A percentile compares a stretch with the other conserved stretches of the same genome.
phyloP scores from a whole-genome alignment of 148 eudicot genomes.

The Camellia granthamiana region DNA sequence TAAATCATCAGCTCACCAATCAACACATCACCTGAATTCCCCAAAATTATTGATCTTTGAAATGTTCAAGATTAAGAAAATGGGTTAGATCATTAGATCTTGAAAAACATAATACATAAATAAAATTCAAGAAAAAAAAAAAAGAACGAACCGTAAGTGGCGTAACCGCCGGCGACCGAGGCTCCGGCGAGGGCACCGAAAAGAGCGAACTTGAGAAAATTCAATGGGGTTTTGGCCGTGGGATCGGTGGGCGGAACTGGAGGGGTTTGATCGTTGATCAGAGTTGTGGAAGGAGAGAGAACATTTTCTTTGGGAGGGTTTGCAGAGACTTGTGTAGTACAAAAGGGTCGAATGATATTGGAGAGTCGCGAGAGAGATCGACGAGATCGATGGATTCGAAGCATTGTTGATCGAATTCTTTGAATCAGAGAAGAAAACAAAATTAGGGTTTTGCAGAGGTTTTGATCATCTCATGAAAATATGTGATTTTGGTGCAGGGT shows the following conservation, averaged over 20 bases:
- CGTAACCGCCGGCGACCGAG: slow-evolving; percentile 6
- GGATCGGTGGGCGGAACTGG: neutral
- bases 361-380: slow-evolving; percentile 2
- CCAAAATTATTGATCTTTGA: neutral
- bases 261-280: slow-evolving; percentile 6
- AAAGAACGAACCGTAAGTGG: slow-evolving; percentile 6
- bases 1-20: neutral
- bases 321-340: neutral
- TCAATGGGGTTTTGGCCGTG: neutral
- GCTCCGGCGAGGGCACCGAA: slow-evolving; percentile 6
- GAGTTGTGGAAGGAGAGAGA: slow-evolving; percentile 9
- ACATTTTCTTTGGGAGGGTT: slow-evolving; percentile 4
- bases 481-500: too few species aligned
- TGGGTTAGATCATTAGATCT: neutral
- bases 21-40: neutral
- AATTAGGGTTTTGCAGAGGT: slow-evolving; percentile 9
- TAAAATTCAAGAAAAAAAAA: neutral
- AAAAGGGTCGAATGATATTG: neutral
- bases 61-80: neutral
- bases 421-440: neutral
- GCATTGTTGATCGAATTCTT: slow-evolving; percentile 6
- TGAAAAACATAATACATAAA: too few species aligned
- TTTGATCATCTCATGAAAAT: neutral
- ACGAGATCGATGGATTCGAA: slow-evolving; percentile 13
- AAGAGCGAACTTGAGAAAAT: slow-evolving; percentile 9